Base-by-base conservation (phyloP, 768 basidiomycete genomes). In the Paxillus involutus region DNA sequence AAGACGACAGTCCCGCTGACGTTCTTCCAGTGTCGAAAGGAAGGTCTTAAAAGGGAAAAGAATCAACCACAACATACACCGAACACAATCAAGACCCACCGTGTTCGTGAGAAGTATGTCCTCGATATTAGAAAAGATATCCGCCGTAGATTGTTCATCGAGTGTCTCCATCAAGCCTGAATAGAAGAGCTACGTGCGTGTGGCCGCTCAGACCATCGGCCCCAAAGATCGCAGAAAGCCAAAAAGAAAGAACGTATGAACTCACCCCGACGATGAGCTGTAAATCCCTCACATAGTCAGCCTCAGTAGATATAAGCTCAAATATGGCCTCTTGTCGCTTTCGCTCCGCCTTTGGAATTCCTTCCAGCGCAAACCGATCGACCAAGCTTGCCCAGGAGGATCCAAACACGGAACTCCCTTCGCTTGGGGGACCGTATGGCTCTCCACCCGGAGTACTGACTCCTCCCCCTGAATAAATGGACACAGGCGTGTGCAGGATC, bases 291-390 rank as follows among this genome's bases (percentile, higher is more conserved):
- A 98, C 93, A 63, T 97, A 99, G 0, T 89, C 83, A 9, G 78
- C 80, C 69, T 99, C 96, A 0, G 96, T 98, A 6, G 80, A 80
- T 60, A 98, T 96, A 49, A 98, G 78, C 72, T 99, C 96, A 60
- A 98, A 98, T 47, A 97, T 96, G 0, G 91, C 88, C 77, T 98
- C 96, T 71, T 98, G 96, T 50, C 95, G 80, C 54, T 85, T 86
- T 43, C 95, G 79, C 67, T 98, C 96, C 21, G 75, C 75, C 1
- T 79, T 67, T 0, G 91, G 89, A 42, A 98, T 86, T 6, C 83
- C 91, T 30, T 88, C 88, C 19, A 98, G 69, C 0, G 90, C 92
- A 33, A 85, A 82, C 58, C 85, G 85, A 62, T 97, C 91, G 0
- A 98, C 87, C 47, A 98, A 73, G 67, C 94, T 96, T 8, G 91